Evolutionary conservation across 108 stramenopile species (phyloP).

Genomic region (Discostella stelligeroides): DNA sequence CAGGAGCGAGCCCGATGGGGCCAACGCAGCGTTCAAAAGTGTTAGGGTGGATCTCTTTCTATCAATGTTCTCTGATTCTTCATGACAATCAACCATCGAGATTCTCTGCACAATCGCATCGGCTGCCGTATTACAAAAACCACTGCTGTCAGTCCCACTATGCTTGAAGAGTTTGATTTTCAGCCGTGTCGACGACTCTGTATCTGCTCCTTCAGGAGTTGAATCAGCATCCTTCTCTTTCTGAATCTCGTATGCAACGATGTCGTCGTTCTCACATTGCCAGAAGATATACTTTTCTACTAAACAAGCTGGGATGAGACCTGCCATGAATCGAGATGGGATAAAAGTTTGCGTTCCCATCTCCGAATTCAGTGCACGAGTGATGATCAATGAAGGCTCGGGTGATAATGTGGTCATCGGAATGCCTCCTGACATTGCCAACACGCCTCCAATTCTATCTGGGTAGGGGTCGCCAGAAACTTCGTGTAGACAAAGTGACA

Average conservation of each 20-base stretch:
- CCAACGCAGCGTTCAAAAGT: constrained; percentile 89
- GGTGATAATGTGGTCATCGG: constrained; percentile 87
- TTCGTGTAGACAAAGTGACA: constrained; percentile 88
- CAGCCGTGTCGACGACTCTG: constrained; percentile 65
- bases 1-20: constrained; percentile 82
- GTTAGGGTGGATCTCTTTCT: constrained; percentile 63
- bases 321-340: constrained; percentile 88
- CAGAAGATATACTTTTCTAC: constrained; percentile 96
- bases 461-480: constrained; percentile 92
- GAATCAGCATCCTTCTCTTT: constrained; percentile 59
- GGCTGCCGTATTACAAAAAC: constrained; percentile 88
- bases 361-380: constrained; percentile 77
- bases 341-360: constrained; percentile 89
- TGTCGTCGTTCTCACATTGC: constrained; percentile 93
- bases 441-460: constrained; percentile 82
- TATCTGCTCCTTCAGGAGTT: constrained; percentile 50
- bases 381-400: constrained; percentile 82
- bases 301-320: constrained; percentile 90
- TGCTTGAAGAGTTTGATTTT: constrained; percentile 76
- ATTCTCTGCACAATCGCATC: constrained; percentile 84
- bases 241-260: constrained; percentile 84
- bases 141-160: constrained; percentile 75
- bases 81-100: constrained; percentile 63
- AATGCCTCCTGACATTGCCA: constrained; percentile 86
- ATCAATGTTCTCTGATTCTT: constrained; percentile 57